A percentile compares a stretch with the other conserved stretches of the same genome.
phyloP scores from a whole-genome alignment of 805 yeast genomes.

The Candida argentea region DNA sequence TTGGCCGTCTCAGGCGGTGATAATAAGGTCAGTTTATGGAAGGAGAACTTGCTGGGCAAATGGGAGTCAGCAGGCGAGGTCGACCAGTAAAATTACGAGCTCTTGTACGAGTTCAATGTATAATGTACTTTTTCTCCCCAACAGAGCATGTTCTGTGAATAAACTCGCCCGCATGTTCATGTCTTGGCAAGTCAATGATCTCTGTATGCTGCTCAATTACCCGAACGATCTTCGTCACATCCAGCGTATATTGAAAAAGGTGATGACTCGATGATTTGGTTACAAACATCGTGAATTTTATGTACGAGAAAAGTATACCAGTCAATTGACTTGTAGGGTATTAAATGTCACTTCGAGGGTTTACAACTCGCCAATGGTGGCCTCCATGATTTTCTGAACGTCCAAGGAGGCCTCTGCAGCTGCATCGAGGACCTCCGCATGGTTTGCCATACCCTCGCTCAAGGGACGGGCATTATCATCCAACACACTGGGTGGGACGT shows the following conservation, averaged over 20 bases:
- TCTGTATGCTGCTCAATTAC: too few species aligned
- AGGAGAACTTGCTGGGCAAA: slow-evolving; percentile 81
- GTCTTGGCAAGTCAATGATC: too few species aligned
- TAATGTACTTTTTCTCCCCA: slow-evolving; percentile 1
- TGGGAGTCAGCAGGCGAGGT: slow-evolving; percentile 99
- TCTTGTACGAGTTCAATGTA: not conserved
- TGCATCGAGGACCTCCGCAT: slow-evolving; percentile 80
- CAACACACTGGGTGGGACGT: slow-evolving; percentile 56
- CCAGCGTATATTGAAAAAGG: too few species aligned
- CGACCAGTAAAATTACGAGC: slow-evolving; percentile 67
- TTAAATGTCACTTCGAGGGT: too few species aligned
- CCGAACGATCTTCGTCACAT: too few species aligned
- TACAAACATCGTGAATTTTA: too few species aligned
- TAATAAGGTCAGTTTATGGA: slow-evolving; percentile 92
- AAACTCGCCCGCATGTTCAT: too few species aligned
- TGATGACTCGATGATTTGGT: too few species aligned
- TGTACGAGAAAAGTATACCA: too few species aligned
- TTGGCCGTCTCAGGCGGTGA: slow-evolving; percentile 96
- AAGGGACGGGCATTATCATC: slow-evolving; percentile 43
- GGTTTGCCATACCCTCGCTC: slow-evolving; percentile 75
- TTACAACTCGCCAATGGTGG: slow-evolving; percentile 40
- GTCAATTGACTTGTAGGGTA: too few species aligned
- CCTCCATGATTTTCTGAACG: slow-evolving; percentile 60
- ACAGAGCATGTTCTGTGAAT: not conserved
- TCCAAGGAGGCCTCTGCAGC: slow-evolving; percentile 77